phyloP scores from a whole-genome alignment of 352 stramenopile species.

The Phytophthora chlamydospora region DNA sequence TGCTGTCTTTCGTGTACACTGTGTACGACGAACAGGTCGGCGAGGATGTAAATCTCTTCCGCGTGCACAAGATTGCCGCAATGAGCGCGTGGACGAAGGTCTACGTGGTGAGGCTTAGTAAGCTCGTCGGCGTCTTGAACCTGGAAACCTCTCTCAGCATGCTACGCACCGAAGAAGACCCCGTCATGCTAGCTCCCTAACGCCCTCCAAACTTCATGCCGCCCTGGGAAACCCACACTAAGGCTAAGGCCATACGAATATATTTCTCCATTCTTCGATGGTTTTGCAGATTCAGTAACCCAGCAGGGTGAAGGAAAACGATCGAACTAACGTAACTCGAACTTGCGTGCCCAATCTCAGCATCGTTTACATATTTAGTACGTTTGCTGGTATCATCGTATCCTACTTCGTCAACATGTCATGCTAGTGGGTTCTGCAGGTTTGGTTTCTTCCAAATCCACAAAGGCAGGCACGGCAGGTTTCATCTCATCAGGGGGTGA shows the following conservation, averaged over 20 bases:
- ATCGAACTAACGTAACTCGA: not conserved
- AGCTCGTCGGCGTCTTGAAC: conserved; percentile 77
- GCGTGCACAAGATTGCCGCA: conserved; percentile 77
- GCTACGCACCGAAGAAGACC: conserved; percentile 57
- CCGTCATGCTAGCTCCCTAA: conserved; percentile 39
- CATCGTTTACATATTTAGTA: not conserved
- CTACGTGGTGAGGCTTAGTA: conserved; percentile 79
- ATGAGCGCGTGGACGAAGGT: conserved; percentile 88
- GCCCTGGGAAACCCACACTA: not conserved
- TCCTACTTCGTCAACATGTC: conserved; percentile 8
- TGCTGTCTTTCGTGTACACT: too few relatives aligned
- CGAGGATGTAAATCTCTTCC: conserved; percentile 73
- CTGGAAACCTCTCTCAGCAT: conserved; percentile 68
- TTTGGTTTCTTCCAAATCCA: conserved; percentile 18
- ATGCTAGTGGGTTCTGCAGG: conserved; percentile 12
- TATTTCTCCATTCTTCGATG: conserved; percentile 1
- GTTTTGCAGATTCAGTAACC: too few relatives aligned
- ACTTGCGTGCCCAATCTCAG: not conserved
- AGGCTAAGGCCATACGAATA: not conserved
- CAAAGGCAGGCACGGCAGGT: conserved; percentile 1
- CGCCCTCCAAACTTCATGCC: not conserved
- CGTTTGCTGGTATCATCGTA: not conserved
- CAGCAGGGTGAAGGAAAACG: not conserved
- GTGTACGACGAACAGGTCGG: conserved; percentile 45
- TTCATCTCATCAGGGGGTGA: conserved; percentile 17